Evolutionary conservation across 1,139 yeast genomes (phyloP).

Genomic region (Meyerozyma guilliermondii): DNA sequence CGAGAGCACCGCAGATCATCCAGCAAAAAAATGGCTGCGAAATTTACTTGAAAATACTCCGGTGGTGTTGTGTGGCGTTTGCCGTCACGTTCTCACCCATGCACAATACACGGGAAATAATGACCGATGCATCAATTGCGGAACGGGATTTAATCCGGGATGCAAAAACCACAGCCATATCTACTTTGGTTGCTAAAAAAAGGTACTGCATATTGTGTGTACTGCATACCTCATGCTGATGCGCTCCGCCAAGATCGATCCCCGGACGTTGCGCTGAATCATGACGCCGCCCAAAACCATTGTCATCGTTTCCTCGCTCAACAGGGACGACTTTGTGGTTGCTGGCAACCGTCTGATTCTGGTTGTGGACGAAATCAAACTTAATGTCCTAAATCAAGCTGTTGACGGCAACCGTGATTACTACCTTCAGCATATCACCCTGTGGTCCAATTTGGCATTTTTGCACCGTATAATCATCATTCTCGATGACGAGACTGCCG

Average conservation of each 20-base stretch:
- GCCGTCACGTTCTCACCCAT: slow-evolving; percentile 26
- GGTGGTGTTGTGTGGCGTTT: slow-evolving; percentile 36
- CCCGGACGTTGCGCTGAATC: not conserved
- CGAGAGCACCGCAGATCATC: slow-evolving; percentile 15
- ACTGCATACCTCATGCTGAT: too few relatives aligned
- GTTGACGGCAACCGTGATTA: slow-evolving; percentile 16
- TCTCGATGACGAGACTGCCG: slow-evolving; percentile 27
- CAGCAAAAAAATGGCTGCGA: slow-evolving; percentile 14
- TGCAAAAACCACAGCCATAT: slow-evolving; percentile 10
- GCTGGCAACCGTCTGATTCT: slow-evolving; percentile 14
- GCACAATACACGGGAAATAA: slow-evolving; percentile 16
- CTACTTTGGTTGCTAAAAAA: slow-evolving; percentile 6
- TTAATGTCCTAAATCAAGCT: slow-evolving; percentile 24
- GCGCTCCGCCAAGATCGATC: not conserved
- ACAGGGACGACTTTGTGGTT: slow-evolving; percentile 26
- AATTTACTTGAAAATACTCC: slow-evolving; percentile 12
- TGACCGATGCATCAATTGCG: slow-evolving; percentile 6
- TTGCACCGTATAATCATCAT: slow-evolving; percentile 38
- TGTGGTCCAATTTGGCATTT: slow-evolving; percentile 45
- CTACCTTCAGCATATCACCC: slow-evolving; percentile 25
- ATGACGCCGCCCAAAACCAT: slow-evolving; percentile 22
- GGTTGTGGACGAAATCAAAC: slow-evolving; percentile 33
- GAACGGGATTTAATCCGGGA: slow-evolving; percentile 9
- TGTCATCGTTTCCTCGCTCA: slow-evolving; percentile 33
- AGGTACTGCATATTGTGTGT: too few relatives aligned